phyloP scores from a whole-genome alignment of 2,329 filamentous ascomycete genomes.

The Zelopaecilomyces penicillatus region DNA sequence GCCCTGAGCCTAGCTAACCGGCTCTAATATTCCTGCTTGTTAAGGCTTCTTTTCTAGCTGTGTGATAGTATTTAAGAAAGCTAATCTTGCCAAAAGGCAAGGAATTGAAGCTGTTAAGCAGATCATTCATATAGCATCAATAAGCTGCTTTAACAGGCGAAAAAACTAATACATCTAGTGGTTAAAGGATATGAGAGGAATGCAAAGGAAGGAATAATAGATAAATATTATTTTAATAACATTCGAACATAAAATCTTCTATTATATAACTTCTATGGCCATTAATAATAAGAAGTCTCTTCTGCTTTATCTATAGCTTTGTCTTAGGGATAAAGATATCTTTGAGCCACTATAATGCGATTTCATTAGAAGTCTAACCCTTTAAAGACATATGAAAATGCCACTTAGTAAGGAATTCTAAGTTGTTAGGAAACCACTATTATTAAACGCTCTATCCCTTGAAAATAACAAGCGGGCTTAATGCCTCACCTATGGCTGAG shows the following conservation, averaged over 20 bases:
- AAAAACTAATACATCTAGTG: slow-evolving; percentile 5
- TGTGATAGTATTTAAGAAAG: not conserved
- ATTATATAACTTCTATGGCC: slow-evolving; percentile 6
- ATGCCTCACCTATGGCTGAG: slow-evolving; percentile 6
- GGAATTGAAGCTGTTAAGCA: not conserved
- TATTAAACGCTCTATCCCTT: slow-evolving; percentile 12
- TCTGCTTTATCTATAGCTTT: not conserved
- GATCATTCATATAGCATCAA: not conserved
- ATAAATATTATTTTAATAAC: slow-evolving; percentile 3
- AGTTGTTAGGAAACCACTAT: slow-evolving; percentile 12
- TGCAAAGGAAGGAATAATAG: slow-evolving; percentile 2
- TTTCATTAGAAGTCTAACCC: slow-evolving; percentile 14
- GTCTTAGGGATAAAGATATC: slow-evolving; percentile 1
- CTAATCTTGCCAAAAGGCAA: not conserved
- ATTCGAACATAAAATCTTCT: slow-evolving; percentile 7
- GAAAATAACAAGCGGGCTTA: slow-evolving; percentile 15
- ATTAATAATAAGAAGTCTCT: slow-evolving; percentile 4
- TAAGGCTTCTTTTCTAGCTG: not conserved
- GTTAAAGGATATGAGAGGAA: slow-evolving; percentile 1
- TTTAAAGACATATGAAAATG: slow-evolving; percentile 14
- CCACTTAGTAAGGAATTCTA: slow-evolving; percentile 8
- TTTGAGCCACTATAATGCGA: not conserved
- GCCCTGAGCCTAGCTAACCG: not conserved
- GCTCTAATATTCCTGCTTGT: not conserved
- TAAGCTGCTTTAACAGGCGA: not conserved